Conservation (phyloP, 192 early-diverging fungal genomes). For the Umbelopsis vinacea region DNA sequence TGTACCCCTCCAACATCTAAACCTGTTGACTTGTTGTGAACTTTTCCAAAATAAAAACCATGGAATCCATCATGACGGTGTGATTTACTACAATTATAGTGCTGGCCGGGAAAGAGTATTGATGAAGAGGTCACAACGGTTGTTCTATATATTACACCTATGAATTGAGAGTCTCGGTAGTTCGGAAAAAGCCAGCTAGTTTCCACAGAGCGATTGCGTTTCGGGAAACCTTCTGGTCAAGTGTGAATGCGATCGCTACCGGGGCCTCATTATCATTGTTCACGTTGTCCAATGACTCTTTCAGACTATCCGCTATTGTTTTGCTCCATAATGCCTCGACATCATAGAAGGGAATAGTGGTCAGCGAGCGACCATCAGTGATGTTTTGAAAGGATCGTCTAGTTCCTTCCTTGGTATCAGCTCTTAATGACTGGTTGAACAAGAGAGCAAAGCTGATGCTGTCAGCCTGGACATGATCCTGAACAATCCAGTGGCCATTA, state of each 20-base stretch:
- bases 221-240: neutral
- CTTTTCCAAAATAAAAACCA: slow-evolving; percentile 17
- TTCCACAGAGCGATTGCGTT: neutral
- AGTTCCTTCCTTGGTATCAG: too few species aligned
- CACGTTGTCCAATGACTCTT: neutral
- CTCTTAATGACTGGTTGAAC: neutral
- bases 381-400: neutral
- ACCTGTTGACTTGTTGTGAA: slow-evolving; percentile 19
- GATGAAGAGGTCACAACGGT: neutral
- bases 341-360: neutral
- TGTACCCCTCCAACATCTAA: slow-evolving; percentile 86
- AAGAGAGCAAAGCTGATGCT: neutral
- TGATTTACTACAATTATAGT: slow-evolving; percentile 2
- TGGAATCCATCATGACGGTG: slow-evolving; percentile 1
- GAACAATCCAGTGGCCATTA: neutral
- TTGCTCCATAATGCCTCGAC: neutral
- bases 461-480: neutral
- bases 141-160: neutral
- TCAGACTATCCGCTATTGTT: neutral
- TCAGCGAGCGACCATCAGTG: neutral
- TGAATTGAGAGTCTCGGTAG: neutral
- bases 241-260: neutral
- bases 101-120: neutral
- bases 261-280: too few species aligned
- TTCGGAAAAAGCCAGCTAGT: neutral